Percentiles rank a stretch among this genome's conserved stretches.
Conservation (phyloP, 352 stramenopile species). For the Pythium aphanidermatum region DNA sequence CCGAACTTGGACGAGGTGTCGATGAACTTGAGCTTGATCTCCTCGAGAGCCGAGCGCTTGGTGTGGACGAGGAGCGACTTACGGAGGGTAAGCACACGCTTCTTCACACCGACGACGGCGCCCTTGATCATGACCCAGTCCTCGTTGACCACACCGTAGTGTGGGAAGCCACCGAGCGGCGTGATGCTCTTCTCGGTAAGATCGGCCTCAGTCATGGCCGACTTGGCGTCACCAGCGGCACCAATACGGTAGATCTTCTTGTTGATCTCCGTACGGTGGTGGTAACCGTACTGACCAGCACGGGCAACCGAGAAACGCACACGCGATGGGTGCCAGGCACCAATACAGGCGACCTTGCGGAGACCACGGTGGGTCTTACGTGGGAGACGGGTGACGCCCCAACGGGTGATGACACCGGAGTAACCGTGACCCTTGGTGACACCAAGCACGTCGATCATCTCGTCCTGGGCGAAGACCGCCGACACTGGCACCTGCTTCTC, state of each 20-base stretch:
- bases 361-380: conserved; percentile 99
- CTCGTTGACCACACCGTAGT: conserved; percentile 99
- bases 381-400: conserved; percentile 98
- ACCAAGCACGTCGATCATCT: conserved; percentile 98
- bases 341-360: conserved; percentile 99
- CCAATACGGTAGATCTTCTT: conserved; percentile 99
- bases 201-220: conserved; percentile 97
- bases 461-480: conserved; percentile 94
- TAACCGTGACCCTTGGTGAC: conserved; percentile 99
- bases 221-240: conserved; percentile 89
- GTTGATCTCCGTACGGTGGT: conserved; percentile 99
- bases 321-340: conserved; percentile 99
- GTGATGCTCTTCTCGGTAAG: conserved; percentile 99
- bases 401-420: conserved; percentile 99
- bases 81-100: conserved; percentile 97
- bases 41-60: conserved; percentile 96
- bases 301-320: conserved; percentile 97
- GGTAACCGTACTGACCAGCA: conserved; percentile 99
- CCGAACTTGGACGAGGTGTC: conserved; percentile 99
- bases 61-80: conserved; percentile 98
- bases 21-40: conserved; percentile 95
- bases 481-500: conserved; percentile 98
- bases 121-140: conserved; percentile 99
- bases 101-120: conserved; percentile 97
- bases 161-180: conserved; percentile 99